Evolutionary conservation across 2,329 filamentous ascomycete species (phyloP), one percentile per base, ranked within the genome.

Genomic region (Cercospora sp.): DNA sequence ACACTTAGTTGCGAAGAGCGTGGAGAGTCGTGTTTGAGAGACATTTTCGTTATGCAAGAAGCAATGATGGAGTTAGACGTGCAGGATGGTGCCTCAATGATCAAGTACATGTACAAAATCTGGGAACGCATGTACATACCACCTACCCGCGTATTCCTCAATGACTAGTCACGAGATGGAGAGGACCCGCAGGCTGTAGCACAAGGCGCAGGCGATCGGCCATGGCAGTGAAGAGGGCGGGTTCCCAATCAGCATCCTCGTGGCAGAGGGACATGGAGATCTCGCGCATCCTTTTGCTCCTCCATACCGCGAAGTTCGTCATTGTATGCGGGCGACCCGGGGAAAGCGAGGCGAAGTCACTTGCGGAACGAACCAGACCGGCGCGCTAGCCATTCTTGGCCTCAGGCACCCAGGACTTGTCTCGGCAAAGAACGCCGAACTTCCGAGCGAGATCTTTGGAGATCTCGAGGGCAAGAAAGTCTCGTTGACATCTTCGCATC

Each of bases 401-500:
- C 63, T 65, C 21, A 66, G 64, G 64, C 64, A 66, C 16, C 6
- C 13, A n/a, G n/a, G 2, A 26, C 13, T 5, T 30, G 8, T 34
- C 26, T 24, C 51, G 61, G 51, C 51, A 32, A 24, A 53, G 24
- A 24, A 24, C 28, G 18, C 28, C 30, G 61, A 45, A 62, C 34
- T 59, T 45, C 69, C 69, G 66, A 68, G 28, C 55, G 69, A 62
- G 63, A 70, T 70, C 59, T 67, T 68, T 66, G 60, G 63, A 70
- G 60, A 63, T 61, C 32, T 21, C 61, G 45, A 57, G 40, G 37
- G 51, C 30, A 7, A 59, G 55, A 59, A 59, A 59, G 55, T 37
- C 55, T 67, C 16, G 30, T 58, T 59, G 55, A 63, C 61, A 61
- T 65, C 61, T 64, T 68, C 58, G 57, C 58, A 26, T 58, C 53